Conservation (phyloP, 345 rosid species). For the Brassica napus region Da-Ae NC_063449.1:23544501-23545000, state of each 20-base stretch:
- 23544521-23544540: conserved; percentile 93
- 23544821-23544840: too few species aligned
- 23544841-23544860: too few species aligned
- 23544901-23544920: too few species aligned
- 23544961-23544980: too few species aligned
- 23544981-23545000: too few species aligned
- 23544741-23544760: conserved; percentile 44
- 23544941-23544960: too few species aligned
- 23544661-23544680: conserved; percentile 40
- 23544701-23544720: conserved; percentile 43
- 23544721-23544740: conserved; percentile 45
- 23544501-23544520: conserved; percentile 89
- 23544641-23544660: conserved; percentile 38
- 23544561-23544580: conserved; percentile 61
- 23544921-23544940: too few species aligned
- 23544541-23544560: conserved; percentile 85
- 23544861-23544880: too few species aligned
- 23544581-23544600: conserved; percentile 44
- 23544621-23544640: conserved; percentile 40
- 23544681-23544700: conserved; percentile 44
- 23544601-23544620: conserved; percentile 44
- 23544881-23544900: too few species aligned
- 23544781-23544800: not conserved
- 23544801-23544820: not conserved
- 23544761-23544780: conserved; percentile 25